Percentiles rank a stretch among this genome's conserved stretches.
phyloP scores from a whole-genome alignment of 345 rosid genomes.

The Dimocarpus longan region DNA sequence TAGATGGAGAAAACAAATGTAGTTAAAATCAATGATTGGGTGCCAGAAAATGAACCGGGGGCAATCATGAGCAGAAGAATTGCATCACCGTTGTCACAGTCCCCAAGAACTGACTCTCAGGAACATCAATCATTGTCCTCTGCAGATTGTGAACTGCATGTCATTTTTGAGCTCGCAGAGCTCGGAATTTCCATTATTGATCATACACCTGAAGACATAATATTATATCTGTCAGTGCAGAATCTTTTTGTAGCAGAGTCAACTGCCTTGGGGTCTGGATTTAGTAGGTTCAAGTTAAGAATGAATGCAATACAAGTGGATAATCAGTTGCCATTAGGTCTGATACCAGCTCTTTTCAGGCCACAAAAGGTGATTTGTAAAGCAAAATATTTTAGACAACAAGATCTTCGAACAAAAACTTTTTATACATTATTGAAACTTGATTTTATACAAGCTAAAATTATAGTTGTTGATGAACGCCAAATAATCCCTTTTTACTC shows the following conservation, averaged over 20 bases:
- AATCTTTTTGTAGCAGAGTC: conserved; percentile 84
- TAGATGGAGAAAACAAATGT: conserved; percentile 81
- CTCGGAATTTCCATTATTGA: conserved; percentile 91
- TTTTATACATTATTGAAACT: too few relatives aligned
- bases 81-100: conserved; percentile 41
- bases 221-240: conserved; percentile 81
- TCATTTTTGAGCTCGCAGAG: conserved; percentile 83
- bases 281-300: conserved; percentile 85
- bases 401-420: too few relatives aligned
- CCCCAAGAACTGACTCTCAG: conserved; percentile 49
- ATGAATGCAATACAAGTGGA: conserved; percentile 90
- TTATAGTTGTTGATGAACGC: too few relatives aligned
- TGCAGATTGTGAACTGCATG: conserved; percentile 79
- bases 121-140: conserved; percentile 38
- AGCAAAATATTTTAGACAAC: too few relatives aligned
- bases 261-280: conserved; percentile 89
- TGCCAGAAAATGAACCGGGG: conserved; percentile 82
- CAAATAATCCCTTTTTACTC: too few relatives aligned
- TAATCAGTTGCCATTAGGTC: conserved; percentile 92
- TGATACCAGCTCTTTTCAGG: conserved; percentile 95
- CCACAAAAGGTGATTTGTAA: conserved; percentile 76
- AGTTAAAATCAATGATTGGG: conserved; percentile 83
- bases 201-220: conserved; percentile 94
- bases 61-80: conserved; percentile 38
- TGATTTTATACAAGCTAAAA: too few relatives aligned